phyloP scores from a whole-genome alignment of 2,329 filamentous ascomycete species.

The Chaetomiaceae sp. region DNA sequence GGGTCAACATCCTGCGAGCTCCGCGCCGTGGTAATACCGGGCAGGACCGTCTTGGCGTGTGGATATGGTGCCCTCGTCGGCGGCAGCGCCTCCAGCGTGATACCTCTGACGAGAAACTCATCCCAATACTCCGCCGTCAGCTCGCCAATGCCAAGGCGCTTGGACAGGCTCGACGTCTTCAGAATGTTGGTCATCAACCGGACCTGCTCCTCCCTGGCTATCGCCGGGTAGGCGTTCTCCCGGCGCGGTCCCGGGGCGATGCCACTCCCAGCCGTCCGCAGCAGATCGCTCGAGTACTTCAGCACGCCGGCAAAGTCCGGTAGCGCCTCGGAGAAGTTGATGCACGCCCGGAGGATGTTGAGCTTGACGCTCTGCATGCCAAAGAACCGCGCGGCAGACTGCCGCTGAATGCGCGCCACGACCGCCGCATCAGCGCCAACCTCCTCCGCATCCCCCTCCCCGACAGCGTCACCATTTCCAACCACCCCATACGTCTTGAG shows the following conservation, averaged over 20 bases:
- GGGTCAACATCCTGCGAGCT: constrained; percentile 65
- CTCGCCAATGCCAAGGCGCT: constrained; percentile 63
- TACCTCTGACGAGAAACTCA: constrained; percentile 78
- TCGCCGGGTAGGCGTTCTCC: constrained; percentile 62
- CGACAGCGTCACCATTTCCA: constrained; percentile 27
- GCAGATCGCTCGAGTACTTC: constrained; percentile 74
- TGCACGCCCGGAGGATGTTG: constrained; percentile 80
- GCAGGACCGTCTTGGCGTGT: constrained; percentile 52
- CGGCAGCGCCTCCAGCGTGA: constrained; percentile 61
- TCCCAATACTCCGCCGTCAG: constrained; percentile 91
- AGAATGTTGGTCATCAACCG: constrained; percentile 79
- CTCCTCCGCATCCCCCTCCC: constrained; percentile 24
- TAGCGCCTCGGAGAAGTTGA: constrained; percentile 87
- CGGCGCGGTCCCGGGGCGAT: constrained; percentile 65
- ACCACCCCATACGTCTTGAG: constrained; percentile 61
- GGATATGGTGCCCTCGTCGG: constrained; percentile 57
- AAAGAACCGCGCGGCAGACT: constrained; percentile 57
- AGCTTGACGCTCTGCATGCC: constrained; percentile 77
- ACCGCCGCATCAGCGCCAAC: constrained; percentile 49
- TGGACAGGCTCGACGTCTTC: constrained; percentile 72
- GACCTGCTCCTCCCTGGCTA: constrained; percentile 77
- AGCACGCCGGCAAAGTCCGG: constrained; percentile 90
- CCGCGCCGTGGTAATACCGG: constrained; percentile 43
- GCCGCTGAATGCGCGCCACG: constrained; percentile 52
- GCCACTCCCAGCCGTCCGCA: constrained; percentile 75